Conservation (phyloP, 805 yeast genomes). For the Ogataea ganodermae region DNA sequence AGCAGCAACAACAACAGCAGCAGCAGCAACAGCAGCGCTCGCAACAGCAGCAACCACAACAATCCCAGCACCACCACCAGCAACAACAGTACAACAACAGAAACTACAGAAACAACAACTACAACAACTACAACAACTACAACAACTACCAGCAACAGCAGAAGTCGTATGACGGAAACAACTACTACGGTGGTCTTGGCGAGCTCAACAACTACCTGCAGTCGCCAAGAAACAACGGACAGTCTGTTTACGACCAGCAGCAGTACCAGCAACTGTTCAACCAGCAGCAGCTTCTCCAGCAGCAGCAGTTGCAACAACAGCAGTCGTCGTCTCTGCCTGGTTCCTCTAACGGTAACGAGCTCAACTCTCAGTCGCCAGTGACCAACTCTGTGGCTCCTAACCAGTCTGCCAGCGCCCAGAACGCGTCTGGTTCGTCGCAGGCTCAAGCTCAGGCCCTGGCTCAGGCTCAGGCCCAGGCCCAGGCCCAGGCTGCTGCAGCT, state of each 20-base stretch:
- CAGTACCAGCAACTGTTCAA: slow-evolving; percentile 28
- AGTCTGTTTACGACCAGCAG: slow-evolving; percentile 28
- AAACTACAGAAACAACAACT: slow-evolving; percentile 22
- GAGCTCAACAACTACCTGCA: slow-evolving; percentile 32
- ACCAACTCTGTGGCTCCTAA: slow-evolving; percentile 22
- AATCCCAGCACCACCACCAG: slow-evolving; percentile 20
- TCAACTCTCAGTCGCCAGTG: slow-evolving; percentile 24
- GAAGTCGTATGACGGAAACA: slow-evolving; percentile 21
- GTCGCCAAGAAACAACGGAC: slow-evolving; percentile 27
- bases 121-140: slow-evolving; percentile 18
- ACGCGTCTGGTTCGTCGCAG: slow-evolving; percentile 12
- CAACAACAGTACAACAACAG: slow-evolving; percentile 25
- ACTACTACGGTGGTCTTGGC: slow-evolving; percentile 26
- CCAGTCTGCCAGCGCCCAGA: slow-evolving; percentile 14
- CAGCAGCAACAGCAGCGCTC: slow-evolving; percentile 16
- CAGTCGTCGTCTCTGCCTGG: slow-evolving; percentile 19
- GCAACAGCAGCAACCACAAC: slow-evolving; percentile 23
- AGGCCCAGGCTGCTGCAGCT: slow-evolving; percentile 21
- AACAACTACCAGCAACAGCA: slow-evolving; percentile 23
- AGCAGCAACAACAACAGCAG: slow-evolving; percentile 21
- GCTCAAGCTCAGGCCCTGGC: slow-evolving; percentile 18
- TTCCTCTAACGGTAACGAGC: slow-evolving; percentile 16
- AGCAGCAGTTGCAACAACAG: slow-evolving; percentile 22
- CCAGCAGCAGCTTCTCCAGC: slow-evolving; percentile 25
- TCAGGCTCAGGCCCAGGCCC: slow-evolving; percentile 20